Conservation (phyloP, 2,329 filamentous ascomycete species). For the Pseudophaeomoniella oleicola region DNA sequence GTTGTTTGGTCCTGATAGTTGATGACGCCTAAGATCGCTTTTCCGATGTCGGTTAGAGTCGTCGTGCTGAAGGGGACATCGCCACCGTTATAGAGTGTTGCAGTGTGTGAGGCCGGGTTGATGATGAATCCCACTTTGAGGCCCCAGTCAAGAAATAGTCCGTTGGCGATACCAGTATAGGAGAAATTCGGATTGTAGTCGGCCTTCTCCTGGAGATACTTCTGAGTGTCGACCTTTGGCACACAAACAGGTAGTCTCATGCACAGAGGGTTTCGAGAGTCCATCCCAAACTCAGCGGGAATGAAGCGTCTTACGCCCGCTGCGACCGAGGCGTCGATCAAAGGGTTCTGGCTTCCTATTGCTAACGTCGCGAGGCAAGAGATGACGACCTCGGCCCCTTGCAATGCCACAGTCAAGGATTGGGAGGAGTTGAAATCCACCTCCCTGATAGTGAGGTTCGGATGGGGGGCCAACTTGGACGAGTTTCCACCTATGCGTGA, state of each 20-base stretch:
- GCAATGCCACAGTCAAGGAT: slow-evolving; percentile 10
- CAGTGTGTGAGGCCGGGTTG: slow-evolving; percentile 25
- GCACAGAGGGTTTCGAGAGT: slow-evolving; percentile 14
- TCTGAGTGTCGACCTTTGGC: slow-evolving; percentile 16
- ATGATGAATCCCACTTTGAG: slow-evolving; percentile 27
- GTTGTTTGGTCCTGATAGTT: slow-evolving; percentile 34
- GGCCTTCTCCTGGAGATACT: slow-evolving; percentile 13
- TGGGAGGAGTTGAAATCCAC: slow-evolving; percentile 10
- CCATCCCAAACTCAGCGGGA: slow-evolving; percentile 21
- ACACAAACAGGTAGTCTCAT: slow-evolving; percentile 16
- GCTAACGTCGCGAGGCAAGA: slow-evolving; percentile 6
- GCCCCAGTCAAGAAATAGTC: slow-evolving; percentile 9
- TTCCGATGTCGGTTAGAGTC: slow-evolving; percentile 30
- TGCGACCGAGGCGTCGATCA: slow-evolving; percentile 18
- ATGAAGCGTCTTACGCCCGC: slow-evolving; percentile 17
- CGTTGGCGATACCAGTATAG: slow-evolving; percentile 14
- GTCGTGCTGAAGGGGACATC: slow-evolving; percentile 33
- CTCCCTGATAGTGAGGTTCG: slow-evolving; percentile 2
- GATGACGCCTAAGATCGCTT: slow-evolving; percentile 35
- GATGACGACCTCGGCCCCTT: slow-evolving; percentile 10
- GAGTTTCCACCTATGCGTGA: slow-evolving; percentile 7
- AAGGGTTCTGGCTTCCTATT: slow-evolving; percentile 4
- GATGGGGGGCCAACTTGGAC: slow-evolving; percentile 5
- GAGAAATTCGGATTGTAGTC: slow-evolving; percentile 10
- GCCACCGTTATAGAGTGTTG: slow-evolving; percentile 36